Evolutionary conservation across 345 rosid genomes (phyloP).

Genomic region (sweet orange (Citrus sinensis)): DNA sequence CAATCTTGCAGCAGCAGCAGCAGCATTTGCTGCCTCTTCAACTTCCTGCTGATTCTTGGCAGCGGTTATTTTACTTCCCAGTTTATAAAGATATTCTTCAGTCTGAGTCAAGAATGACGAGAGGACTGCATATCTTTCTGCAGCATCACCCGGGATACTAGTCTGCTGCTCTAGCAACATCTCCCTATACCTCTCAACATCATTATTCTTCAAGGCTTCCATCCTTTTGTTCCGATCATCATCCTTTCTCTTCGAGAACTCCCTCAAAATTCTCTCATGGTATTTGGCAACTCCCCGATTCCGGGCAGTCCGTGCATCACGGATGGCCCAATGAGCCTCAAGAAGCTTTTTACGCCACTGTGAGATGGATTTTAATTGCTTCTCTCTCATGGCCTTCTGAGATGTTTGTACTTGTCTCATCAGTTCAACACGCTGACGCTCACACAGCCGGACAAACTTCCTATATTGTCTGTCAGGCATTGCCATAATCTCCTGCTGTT

Average conservation of each 20-base stretch:
- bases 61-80: conserved; percentile 90
- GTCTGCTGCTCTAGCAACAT: conserved; percentile 99
- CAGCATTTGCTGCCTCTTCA: conserved; percentile 96
- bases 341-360: conserved; percentile 99
- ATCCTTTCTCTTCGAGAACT: conserved; percentile 92
- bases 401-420: conserved; percentile 83
- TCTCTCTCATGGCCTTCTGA: conserved; percentile 84
- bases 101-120: conserved; percentile 96
- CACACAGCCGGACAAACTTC: conserved; percentile 95
- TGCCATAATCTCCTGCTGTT: conserved; percentile 96
- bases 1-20: conserved; percentile 85
- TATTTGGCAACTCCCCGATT: conserved; percentile 99
- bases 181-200: conserved; percentile 98
- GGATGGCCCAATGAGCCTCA: conserved; percentile 97
- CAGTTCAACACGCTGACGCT: conserved; percentile 92
- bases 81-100: conserved; percentile 92
- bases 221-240: conserved; percentile 94
- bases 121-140: conserved; percentile 93
- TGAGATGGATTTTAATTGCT: conserved; percentile 91
- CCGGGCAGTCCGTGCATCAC: conserved; percentile 97
- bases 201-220: conserved; percentile 99
- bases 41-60: conserved; percentile 98
- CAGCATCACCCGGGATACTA: conserved; percentile 79
- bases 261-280: conserved; percentile 95
- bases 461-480: conserved; percentile 99